These are phyloP conservation scores for Spergularia bocconei DNA, from an alignment of 148 eudicot species.

Conservation along the genomic window DNA sequence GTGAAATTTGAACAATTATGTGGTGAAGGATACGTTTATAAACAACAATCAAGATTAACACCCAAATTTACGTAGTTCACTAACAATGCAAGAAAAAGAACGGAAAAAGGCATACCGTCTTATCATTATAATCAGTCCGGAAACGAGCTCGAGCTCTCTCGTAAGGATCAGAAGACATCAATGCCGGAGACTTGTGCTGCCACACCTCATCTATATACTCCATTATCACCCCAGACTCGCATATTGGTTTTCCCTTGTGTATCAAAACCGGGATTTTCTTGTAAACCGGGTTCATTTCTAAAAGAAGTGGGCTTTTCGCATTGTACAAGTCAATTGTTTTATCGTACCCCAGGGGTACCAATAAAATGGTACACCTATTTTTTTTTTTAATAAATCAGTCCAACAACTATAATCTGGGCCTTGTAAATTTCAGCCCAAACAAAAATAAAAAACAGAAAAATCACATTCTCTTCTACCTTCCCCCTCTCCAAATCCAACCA, in stretches of 20 bases:
- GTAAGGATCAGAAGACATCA: slow-evolving; percentile 49
- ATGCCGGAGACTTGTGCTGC: slow-evolving; percentile 25
- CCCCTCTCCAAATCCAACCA: too few relatives aligned
- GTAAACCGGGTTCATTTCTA: slow-evolving; percentile 44
- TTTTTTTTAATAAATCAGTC: too few relatives aligned
- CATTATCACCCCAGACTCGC: slow-evolving; percentile 43
- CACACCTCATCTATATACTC: slow-evolving; percentile 65
- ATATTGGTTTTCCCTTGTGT: slow-evolving; percentile 56
- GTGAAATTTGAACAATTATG: not conserved
- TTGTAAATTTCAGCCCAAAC: too few relatives aligned
- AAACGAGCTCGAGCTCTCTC: slow-evolving; percentile 50
- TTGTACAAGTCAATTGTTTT: slow-evolving; percentile 17
- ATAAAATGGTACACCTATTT: too few relatives aligned
- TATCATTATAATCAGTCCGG: slow-evolving; percentile 58
- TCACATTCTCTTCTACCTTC: too few relatives aligned
- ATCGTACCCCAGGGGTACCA: too few relatives aligned
- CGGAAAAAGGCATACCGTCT: slow-evolving; percentile 31
- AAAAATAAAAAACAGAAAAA: too few relatives aligned
- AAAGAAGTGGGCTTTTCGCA: slow-evolving; percentile 31
- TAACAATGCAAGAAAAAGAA: not conserved
- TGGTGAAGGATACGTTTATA: too few relatives aligned
- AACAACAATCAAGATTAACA: too few relatives aligned
- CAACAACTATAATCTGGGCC: too few relatives aligned
- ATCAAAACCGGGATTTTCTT: slow-evolving; percentile 54
- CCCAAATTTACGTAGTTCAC: too few relatives aligned